A percentile compares a stretch with the other conserved stretches of the same genome.
These are phyloP conservation scores for Sugiyamaella pinicola DNA, from an alignment of 1,139 yeast species.

Conservation along the genomic window DNA sequence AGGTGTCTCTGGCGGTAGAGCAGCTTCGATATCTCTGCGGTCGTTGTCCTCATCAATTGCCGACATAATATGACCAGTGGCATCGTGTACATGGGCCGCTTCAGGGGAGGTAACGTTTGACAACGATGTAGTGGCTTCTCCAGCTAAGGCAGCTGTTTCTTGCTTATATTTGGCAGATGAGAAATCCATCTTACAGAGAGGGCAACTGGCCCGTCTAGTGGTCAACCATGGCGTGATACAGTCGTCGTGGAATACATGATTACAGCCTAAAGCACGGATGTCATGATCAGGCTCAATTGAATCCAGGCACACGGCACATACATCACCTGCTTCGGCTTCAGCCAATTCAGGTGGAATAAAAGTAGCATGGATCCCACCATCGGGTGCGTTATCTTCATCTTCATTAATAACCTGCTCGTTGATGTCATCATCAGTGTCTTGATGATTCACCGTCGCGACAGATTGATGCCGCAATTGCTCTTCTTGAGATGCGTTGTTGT, in stretches of 20 bases:
- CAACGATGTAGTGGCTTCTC: slow-evolving; percentile 3
- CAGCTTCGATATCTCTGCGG: slow-evolving; percentile 16
- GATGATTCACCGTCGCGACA: slow-evolving; percentile 2
- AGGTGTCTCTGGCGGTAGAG: slow-evolving; percentile 6
- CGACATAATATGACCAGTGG: slow-evolving; percentile 2
- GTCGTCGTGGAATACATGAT: slow-evolving; percentile 78
- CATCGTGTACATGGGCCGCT: slow-evolving; percentile 14
- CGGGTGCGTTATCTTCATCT: slow-evolving; percentile 13
- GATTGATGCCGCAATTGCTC: not conserved
- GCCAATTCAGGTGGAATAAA: slow-evolving; percentile 22
- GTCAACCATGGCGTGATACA: slow-evolving; percentile 85
- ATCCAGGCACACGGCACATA: slow-evolving; percentile 80
- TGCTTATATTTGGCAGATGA: slow-evolving; percentile 18
- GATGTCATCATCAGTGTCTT: slow-evolving; percentile 6
- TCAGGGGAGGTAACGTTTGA: slow-evolving; percentile 14
- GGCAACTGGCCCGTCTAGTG: slow-evolving; percentile 75
- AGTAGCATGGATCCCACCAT: slow-evolving; percentile 16
- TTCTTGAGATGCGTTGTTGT: not conserved
- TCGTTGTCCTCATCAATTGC: slow-evolving; percentile 11
- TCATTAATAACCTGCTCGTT: not conserved
- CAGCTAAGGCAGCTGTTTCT: slow-evolving; percentile 18
- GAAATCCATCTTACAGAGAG: slow-evolving; percentile 63
- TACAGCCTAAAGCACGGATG: slow-evolving; percentile 75
- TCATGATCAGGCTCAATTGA: slow-evolving; percentile 61
- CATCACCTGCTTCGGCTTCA: slow-evolving; percentile 53